Evolutionary conservation across 768 basidiomycete species (phyloP), one percentile per base, ranked within the genome.

Genomic region (Lactifluus hygrophoroides): DNA sequence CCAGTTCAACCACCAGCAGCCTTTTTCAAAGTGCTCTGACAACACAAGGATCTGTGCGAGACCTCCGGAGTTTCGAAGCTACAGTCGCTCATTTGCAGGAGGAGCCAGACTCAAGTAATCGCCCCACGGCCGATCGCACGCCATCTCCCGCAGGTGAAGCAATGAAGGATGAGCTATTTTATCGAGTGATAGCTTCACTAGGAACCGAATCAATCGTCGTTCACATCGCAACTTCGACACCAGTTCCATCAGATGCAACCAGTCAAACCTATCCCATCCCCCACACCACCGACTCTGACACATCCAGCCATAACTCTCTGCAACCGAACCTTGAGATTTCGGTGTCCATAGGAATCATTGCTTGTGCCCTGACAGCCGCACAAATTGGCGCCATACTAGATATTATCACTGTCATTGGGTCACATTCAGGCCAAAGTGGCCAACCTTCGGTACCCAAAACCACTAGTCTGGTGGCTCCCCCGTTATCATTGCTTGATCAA

Each of bases 1-100:
- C 77, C 9, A 64, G 65, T 7, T 81, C 84, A 19, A 71, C 78
- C 48, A 70, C 77, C 5, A 81, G 81, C 64, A 90, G 84, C 71
- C 81, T 92, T 77, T 93, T 91, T 68, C 80, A 86, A 64, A 92
- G 89, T 64, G 86, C 86, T 11, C 32, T 56, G 40, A 58, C 45
- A 40, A 51, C 54, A 19, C 61, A 52, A 51, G 43, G 43, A 5
- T 40, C 53, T 17, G 30, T 38, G 5, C 47, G 9, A 35, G 42
- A 43, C 28, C n/a, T 27, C 2, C n/a, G 25, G 16, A 30, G 25
- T 48, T 30, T 27, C 47, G 42, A 50, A 21, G 34, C 34, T 40
- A 35, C 19, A 35, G 23, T 14, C 47, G 28, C n/a, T 54, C 38
- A 50, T 44, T 37, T 28, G 21, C 61, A 56, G 27, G 44, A 46